Evolutionary conservation across 2,329 filamentous ascomycete genomes (phyloP), one percentile per base, ranked within the genome.

Genomic region (Cadophora sp.): DNA sequence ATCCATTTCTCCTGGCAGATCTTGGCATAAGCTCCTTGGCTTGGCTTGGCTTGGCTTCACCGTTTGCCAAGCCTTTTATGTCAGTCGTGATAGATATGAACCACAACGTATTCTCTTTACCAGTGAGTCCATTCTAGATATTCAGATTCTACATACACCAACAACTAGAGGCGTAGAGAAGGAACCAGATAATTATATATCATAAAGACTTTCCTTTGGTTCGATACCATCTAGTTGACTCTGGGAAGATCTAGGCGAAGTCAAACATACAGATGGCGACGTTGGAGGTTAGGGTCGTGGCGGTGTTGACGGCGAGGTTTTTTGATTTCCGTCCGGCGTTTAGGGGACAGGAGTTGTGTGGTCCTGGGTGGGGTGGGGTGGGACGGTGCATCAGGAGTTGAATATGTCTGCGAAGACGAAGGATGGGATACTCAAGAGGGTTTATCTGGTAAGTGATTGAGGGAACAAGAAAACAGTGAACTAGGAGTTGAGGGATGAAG

Each of bases 221-320:
- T 39, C 36, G 36, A 13, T 39, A 9, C 36, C 11, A 30, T 30
- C 27, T 13, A 39, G n/a, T 30, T 6, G n/a, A 24, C 16, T 20
- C 20, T 9, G 20, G 24, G 45, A n/a, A 20, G n/a, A 13, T 20
- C 24, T 48, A 20, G 20, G 1, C 45, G 45, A 48, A 20, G n/a
- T n/a, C n/a, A n/a, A n/a, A n/a, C n/a, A n/a, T n/a, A 74, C 82
- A 83, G 69, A 76, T 87, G 50, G 85, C 83, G 1, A 81, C 84
- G 77, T 71, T 74, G 36, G 84, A 87, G 74, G 76, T 81, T 22
- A 81, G 81, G 66, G 76, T 83, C 53, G 79, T 83, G 13, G 73
- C 86, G 58, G 80, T 82, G 3, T 85, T 73, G 55, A 81, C 80
- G 0, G 70, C 83, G 3, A 72, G 83, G 48, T 79, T 80, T 22